Conservation (phyloP, 768 basidiomycete genomes). For the Mycena olivaceomarginata region DNA sequence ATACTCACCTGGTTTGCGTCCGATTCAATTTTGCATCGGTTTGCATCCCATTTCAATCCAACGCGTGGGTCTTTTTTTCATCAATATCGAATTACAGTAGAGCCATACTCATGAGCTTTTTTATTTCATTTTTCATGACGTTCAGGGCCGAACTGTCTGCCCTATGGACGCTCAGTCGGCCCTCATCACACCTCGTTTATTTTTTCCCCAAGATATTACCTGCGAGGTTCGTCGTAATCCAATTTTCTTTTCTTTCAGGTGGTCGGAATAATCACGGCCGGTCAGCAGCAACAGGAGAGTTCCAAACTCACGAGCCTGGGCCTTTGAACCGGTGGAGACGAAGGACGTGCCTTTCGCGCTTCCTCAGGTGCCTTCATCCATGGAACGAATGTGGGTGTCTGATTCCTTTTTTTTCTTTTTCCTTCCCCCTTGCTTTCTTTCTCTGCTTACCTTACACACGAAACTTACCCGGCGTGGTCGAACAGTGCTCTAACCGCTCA, state of each 20-base stretch:
- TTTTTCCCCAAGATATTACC: too few relatives aligned
- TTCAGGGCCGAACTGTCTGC: too few relatives aligned
- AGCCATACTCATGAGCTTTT: not conserved
- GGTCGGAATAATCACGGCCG: not conserved
- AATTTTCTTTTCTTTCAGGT: not conserved
- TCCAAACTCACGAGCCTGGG: not conserved
- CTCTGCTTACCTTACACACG: not conserved
- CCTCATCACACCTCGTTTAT: too few relatives aligned
- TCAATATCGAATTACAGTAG: not conserved
- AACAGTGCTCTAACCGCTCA: not conserved
- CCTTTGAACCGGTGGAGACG: not conserved
- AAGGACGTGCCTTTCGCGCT: not conserved
- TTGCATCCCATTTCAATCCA: not conserved
- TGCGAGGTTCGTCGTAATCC: too few relatives aligned
- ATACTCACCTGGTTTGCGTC: not conserved
- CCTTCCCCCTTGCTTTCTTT: not conserved
- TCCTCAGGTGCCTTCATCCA: not conserved
- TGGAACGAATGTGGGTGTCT: not conserved
- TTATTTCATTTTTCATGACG: not conserved
- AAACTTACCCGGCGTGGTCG: not conserved
- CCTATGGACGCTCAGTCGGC: too few relatives aligned
- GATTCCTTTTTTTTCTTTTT: not conserved
- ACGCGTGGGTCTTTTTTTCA: not conserved
- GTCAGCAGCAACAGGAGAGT: not conserved
- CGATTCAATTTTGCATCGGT: not conserved